phyloP scores from a whole-genome alignment of 1,139 yeast genomes.

The Keqinozyma sinolaborantium region DNA sequence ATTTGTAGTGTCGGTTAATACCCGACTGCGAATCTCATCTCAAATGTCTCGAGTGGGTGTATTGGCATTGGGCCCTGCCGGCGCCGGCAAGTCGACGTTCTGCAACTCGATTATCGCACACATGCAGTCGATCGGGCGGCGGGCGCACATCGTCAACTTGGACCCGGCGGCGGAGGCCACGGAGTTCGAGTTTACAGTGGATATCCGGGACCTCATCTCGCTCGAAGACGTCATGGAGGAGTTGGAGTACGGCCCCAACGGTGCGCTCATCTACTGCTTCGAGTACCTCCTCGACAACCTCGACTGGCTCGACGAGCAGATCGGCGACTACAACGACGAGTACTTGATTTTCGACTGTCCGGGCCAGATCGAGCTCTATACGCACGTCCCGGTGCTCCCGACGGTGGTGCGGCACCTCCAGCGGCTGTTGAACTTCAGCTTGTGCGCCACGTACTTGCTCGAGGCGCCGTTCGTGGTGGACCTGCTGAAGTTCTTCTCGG shows the following conservation, averaged over 20 bases:
- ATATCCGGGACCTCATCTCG: constrained; percentile 86
- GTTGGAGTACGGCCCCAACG: constrained; percentile 91
- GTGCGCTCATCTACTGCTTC: constrained; percentile 89
- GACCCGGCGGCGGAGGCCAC: constrained; percentile 98
- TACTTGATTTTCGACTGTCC: constrained; percentile 96
- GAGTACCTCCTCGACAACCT: constrained; percentile 82
- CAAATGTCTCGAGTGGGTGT: constrained; percentile 93
- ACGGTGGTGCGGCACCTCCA: constrained; percentile 81
- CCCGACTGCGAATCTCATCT: no score
- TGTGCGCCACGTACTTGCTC: constrained; percentile 88
- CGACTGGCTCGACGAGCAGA: constrained; percentile 96
- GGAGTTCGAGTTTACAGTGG: constrained; percentile 88
- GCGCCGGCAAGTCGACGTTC: constrained; percentile 91
- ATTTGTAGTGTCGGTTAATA: no score
- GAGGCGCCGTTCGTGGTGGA: constrained; percentile 95
- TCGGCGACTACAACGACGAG: constrained; percentile 92
- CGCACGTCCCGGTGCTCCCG: constrained; percentile 92
- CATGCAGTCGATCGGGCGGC: constrained; percentile 85
- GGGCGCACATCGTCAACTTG: constrained; percentile 90
- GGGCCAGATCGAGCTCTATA: constrained; percentile 93
- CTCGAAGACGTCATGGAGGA: constrained; percentile 97
- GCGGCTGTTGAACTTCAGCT: constrained; percentile 71
- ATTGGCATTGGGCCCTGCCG: constrained; percentile 96
- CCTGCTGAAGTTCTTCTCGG: constrained; percentile 87
- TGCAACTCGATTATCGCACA: constrained; percentile 84